These are phyloP conservation scores for Pichia manshurica DNA, from an alignment of 805 yeast genomes.

Conservation along the genomic window DNA sequence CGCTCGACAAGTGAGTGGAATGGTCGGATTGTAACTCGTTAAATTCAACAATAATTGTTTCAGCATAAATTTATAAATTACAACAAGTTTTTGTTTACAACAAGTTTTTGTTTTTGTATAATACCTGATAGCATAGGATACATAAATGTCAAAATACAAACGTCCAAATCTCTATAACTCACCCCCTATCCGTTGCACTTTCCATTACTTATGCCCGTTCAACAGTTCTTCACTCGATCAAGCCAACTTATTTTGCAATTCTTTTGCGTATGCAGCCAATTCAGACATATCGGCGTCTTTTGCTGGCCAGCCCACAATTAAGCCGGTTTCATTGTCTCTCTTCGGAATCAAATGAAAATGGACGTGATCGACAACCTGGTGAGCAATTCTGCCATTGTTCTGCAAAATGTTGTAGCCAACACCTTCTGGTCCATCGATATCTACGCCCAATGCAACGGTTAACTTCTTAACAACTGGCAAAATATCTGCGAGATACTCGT, in stretches of 20 bases:
- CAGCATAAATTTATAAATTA: too few relatives aligned
- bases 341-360: constrained; percentile 97
- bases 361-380: constrained; percentile 92
- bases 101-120: too few relatives aligned
- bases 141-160: too few relatives aligned
- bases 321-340: constrained; percentile 63
- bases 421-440: constrained; percentile 56
- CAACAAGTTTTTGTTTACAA: too few relatives aligned
- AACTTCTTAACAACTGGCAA: constrained; percentile 85
- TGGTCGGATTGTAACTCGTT: constrained; percentile 35
- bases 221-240: too few relatives aligned
- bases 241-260: constrained; percentile 40
- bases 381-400: constrained; percentile 93
- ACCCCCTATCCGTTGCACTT: too few relatives aligned
- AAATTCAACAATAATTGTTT: too few relatives aligned
- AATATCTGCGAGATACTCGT: constrained; percentile 79
- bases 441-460: constrained; percentile 64
- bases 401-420: constrained; percentile 84
- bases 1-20: constrained; percentile 30
- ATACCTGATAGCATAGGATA: too few relatives aligned
- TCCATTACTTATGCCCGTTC: too few relatives aligned
- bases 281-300: constrained; percentile 69
- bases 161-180: too few relatives aligned
- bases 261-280: constrained; percentile 60
- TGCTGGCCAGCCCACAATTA: constrained; percentile 94